phyloP scores from a whole-genome alignment of 1,284 basidiomycete species.

The Anthracocystis walkeri region DNA sequence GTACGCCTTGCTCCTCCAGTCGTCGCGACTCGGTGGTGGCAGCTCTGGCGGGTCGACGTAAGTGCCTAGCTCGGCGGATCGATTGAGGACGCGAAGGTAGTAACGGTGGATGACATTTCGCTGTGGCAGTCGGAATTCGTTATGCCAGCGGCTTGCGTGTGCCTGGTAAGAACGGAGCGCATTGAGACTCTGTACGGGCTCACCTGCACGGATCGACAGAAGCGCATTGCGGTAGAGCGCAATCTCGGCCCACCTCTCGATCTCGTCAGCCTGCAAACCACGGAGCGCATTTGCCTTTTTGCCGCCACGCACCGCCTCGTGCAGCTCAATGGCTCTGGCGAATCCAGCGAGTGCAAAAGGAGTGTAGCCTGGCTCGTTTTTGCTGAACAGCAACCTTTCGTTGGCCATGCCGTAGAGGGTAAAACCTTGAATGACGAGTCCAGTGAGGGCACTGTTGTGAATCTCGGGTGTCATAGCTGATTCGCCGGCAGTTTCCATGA shows the following conservation, averaged over 20 bases:
- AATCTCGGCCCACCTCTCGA: constrained; percentile 66
- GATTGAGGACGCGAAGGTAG: constrained; percentile 60
- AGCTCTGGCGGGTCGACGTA: constrained; percentile 50
- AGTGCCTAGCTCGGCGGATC: constrained; percentile 45
- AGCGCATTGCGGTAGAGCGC: constrained; percentile 67
- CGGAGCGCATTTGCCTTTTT: constrained; percentile 60
- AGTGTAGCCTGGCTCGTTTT: constrained; percentile 49
- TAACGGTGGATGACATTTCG: constrained; percentile 63
- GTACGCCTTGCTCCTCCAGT: constrained; percentile 62
- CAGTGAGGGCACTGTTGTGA: constrained; percentile 44
- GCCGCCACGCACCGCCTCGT: constrained; percentile 63
- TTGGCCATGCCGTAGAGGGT: constrained; percentile 65
- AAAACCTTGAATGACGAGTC: constrained; percentile 58
- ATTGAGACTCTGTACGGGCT: constrained; percentile 49
- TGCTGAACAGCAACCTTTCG: constrained; percentile 54
- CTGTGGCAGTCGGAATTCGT: constrained; percentile 64
- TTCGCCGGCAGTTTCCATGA: constrained; percentile 53
- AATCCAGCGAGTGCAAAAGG: constrained; percentile 62
- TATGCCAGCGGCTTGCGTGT: constrained; percentile 62
- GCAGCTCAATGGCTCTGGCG: constrained; percentile 62
- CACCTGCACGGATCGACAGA: constrained; percentile 56
- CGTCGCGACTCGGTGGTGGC: constrained; percentile 44
- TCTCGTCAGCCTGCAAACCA: constrained; percentile 64
- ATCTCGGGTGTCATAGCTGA: constrained; percentile 29
- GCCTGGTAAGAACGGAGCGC: constrained; percentile 67